phyloP scores from a whole-genome alignment of 163 green algal genomes.

The Chlamydomonas reinhardtii region DNA sequence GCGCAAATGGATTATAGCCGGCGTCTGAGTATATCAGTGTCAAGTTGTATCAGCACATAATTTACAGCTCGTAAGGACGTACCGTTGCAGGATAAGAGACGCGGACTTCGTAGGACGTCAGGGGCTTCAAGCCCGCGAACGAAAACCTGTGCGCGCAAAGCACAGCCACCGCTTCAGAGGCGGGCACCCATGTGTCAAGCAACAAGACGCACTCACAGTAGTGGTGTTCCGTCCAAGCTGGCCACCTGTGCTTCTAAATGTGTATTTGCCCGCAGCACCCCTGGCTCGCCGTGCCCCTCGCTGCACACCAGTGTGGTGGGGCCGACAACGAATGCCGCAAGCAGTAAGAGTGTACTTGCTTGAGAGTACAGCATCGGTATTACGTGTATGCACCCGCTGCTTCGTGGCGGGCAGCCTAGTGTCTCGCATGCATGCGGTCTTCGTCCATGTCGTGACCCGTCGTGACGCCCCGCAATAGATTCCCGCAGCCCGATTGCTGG shows the following conservation, averaged over 20 bases:
- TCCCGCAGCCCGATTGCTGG: too few species aligned
- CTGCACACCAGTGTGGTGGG: too few species aligned
- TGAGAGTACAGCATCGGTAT: too few species aligned
- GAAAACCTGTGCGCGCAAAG: slow-evolving; percentile 32
- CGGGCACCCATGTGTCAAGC: too few species aligned
- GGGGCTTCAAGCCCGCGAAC: slow-evolving; percentile 40
- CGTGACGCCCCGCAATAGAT: too few species aligned
- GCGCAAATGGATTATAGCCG: background rate
- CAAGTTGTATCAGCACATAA: background rate
- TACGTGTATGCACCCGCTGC: too few species aligned
- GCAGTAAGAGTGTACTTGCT: too few species aligned
- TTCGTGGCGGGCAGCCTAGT: too few species aligned
- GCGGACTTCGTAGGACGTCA: slow-evolving; percentile 59
- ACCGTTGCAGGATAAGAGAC: slow-evolving; percentile 67
- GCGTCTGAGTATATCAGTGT: background rate
- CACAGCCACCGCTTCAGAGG: background rate
- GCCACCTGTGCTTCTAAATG: background rate
- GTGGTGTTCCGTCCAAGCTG: background rate
- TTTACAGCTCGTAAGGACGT: background rate
- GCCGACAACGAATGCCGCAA: too few species aligned
- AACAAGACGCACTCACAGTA: background rate
- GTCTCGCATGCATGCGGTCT: too few species aligned
- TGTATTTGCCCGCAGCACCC: background rate
- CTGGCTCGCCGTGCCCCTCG: too few species aligned
- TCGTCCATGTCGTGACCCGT: too few species aligned